Evolutionary conservation across 2,329 filamentous ascomycete species (phyloP), one percentile per base, ranked within the genome.

Genomic region (Rhynchosporium secalis): DNA sequence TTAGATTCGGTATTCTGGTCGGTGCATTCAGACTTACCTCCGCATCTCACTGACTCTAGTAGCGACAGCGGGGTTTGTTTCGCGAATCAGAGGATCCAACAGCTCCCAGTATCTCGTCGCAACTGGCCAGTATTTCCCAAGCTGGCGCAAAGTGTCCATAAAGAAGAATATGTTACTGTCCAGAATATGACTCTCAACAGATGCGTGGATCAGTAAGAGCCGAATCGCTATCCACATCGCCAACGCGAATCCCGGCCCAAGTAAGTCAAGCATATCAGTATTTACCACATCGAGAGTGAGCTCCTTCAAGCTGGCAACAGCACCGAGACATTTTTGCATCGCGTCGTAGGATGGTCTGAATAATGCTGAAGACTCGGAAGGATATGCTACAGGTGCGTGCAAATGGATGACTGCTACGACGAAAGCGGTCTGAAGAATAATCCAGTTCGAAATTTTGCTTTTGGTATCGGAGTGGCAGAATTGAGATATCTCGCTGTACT

Each of bases 361-460:
- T 3, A 43, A 43, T 7, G 15, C 28, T 3, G 56, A 59, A 4
- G 56, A 43, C 13, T 40, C 31, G 33, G 45, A 45, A 3, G 56
- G 56, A 28, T 59, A 59, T 7, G 56, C 56, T 51, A 47, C 56
- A 8, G 56, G 31, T 9, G 46, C 26, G 7, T 59, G 56, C 4
- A 59, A 36, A 7, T 49, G 47, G 15, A 59, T 59, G 31, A 59
- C 46, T 15, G 56, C 56, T 1, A 59, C 56, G 33, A 59, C 56
- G 20, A 59, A 59, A 4, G 56, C 56, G 8, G 56, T 47, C 26
- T 59, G 56, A n/a, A 59, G 56, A 13, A 59, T 59, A 12, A 59
- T 59, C 56, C 56, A 59, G n/a, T 59, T 59, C 4, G 56, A 59
- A 4, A 59, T 59, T 40, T 59, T 59, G 28, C 56, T 59, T n/a